phyloP scores from a whole-genome alignment of 805 yeast species.

The Yarrowia bubula region DNA sequence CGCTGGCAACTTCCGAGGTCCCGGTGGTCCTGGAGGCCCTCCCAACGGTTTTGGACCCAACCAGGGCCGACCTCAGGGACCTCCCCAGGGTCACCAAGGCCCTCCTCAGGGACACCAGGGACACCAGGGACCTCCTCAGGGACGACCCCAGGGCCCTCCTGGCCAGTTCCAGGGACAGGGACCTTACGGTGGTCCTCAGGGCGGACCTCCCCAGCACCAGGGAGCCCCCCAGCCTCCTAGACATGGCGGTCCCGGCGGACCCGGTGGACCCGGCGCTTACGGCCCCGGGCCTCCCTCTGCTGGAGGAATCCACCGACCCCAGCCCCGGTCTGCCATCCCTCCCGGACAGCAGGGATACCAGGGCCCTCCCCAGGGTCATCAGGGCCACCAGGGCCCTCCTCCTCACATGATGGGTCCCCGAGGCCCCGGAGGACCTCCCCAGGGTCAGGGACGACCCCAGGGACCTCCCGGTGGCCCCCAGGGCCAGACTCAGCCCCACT shows the following conservation, averaged over 20 bases:
- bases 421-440: constrained; percentile 26
- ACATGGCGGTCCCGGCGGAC: constrained; percentile 14
- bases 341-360: constrained; percentile 11
- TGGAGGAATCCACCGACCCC: constrained; percentile 17
- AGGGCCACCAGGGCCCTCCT: constrained; percentile 22
- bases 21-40: constrained; percentile 12
- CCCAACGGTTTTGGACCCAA: neutral
- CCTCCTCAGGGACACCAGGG: constrained; percentile 1
- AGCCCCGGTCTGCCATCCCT: constrained; percentile 19
- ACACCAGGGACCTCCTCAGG: constrained; percentile 6
- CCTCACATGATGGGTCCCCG: constrained; percentile 24
- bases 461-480: constrained; percentile 12
- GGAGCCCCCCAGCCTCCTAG: constrained; percentile 7
- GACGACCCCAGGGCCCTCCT: constrained; percentile 2
- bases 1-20: constrained; percentile 14
- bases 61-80: constrained; percentile 11
- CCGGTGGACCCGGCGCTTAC: neutral
- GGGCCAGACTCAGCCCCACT: constrained; percentile 21
- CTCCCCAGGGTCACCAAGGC: neutral
- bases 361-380: constrained; percentile 13
- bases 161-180: neutral
- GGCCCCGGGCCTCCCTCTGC: constrained; percentile 12
- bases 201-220: constrained; percentile 4
- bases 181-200: neutral
- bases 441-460: constrained; percentile 14